Evolutionary conservation across 148 eudicot species (phyloP), one percentile per base, ranked within the genome.

Genomic region (Persicaria tinctoria): DNA sequence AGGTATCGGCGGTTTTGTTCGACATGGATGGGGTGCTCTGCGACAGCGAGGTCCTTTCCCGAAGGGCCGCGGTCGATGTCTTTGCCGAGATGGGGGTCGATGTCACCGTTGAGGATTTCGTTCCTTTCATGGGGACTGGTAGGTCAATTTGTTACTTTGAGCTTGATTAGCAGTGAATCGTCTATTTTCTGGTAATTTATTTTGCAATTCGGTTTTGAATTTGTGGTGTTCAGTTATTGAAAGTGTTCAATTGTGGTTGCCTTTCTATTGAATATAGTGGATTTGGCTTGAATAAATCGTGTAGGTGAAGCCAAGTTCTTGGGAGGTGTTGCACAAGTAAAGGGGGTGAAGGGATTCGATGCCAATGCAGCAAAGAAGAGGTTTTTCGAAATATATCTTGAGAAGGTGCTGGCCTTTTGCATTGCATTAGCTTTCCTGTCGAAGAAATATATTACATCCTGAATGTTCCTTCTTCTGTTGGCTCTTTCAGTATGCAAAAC

Each of bases 41-140:
- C 49, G 78, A 95, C 76, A 95, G 99, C 66, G 99, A 95, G 72
- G 99, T 90, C 76, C 83, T 84, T 11, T 95, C 99, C 38, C 81
- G 99, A 73, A 75, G 74, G 68, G 97, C 99, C 17, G 99, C 83
- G 0, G 99, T 95, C 8, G 96, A 95, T 75, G 77, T 95, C 44
- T 95, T 95, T 46, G 90, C 86, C 14, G 96, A 95, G 70, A 86
- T 95, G 87, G 99, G 99, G 6, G 94, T 95, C 27, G 73, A 80
- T 64, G 99, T 92, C 55, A 81, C 91, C 2, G 89, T 80, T 48
- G 89, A 92, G 18, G 99, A 95, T 78, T 95, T 95, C 68, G 87
- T 92, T 38, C 99, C 97, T n/a, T 95, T 92, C 79, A 92, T 84
- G 94, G 99, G 97, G 70, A 95, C 96, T 68, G 99, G 99, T 95